Conservation (phyloP, 2,329 filamentous ascomycete genomes). For the Didymella keratinophila region DNA sequence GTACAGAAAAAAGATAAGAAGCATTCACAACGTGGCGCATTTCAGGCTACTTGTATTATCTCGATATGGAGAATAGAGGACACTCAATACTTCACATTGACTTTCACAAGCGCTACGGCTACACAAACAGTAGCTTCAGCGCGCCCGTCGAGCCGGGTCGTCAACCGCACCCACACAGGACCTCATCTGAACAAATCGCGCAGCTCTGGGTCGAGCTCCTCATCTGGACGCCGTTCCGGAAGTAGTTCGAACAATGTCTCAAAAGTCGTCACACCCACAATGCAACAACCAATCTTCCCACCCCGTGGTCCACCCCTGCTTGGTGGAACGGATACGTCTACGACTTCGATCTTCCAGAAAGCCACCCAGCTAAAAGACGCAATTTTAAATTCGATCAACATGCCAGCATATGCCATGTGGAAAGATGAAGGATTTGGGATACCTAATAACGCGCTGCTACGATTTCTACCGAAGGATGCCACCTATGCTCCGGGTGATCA, state of each 20-base stretch:
- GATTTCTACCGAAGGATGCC: slow-evolving; percentile 51
- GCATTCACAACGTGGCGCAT: slow-evolving; percentile 39
- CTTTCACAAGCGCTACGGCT: slow-evolving; percentile 68
- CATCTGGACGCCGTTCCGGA: slow-evolving; percentile 44
- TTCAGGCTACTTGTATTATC: slow-evolving; percentile 77
- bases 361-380: slow-evolving; percentile 79
- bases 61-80: slow-evolving; percentile 75
- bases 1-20: slow-evolving; percentile 27
- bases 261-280: slow-evolving; percentile 60
- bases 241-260: slow-evolving; percentile 48
- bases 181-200: slow-evolving; percentile 43
- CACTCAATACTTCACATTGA: slow-evolving; percentile 75
- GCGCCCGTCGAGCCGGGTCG: slow-evolving; percentile 50
- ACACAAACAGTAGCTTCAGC: slow-evolving; percentile 23
- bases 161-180: slow-evolving; percentile 52
- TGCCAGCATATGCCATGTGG: slow-evolving; percentile 81
- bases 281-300: slow-evolving; percentile 68
- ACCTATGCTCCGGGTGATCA: slow-evolving; percentile 49
- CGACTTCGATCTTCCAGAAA: slow-evolving; percentile 75
- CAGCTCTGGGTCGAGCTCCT: slow-evolving; percentile 52
- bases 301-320: slow-evolving; percentile 71
- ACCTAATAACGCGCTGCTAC: slow-evolving; percentile 70
- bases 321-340: slow-evolving; percentile 58
- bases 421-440: slow-evolving; percentile 77
- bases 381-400: slow-evolving; percentile 75